Evolutionary conservation across 2,329 filamentous ascomycete genomes (phyloP), one percentile per base, ranked within the genome.

Genomic region (Nigrospora oryzae): DNA sequence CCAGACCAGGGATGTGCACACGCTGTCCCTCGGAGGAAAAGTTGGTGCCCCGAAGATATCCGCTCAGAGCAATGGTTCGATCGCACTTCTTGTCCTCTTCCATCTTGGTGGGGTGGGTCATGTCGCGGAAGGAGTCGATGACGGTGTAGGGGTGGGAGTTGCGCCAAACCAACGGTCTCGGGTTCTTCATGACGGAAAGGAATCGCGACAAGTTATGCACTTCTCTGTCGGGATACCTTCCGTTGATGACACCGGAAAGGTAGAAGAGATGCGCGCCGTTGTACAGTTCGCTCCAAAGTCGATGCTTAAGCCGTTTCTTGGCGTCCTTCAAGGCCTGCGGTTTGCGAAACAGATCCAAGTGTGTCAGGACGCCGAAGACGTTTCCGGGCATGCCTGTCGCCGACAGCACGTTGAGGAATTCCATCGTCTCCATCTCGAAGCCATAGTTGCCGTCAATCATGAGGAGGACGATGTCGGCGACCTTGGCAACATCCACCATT

Each of bases 401-500:
- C n/a, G 87, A 85, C 42, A 98, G 73, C 15, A 96, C 83, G 56
- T 96, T 97, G 59, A 98, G 71, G 50, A 98, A 98, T 67, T 98
- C 93, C 93, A 98, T 98, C 0, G 93, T 98, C 74, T 98, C 93
- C 93, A 98, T 98, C 68, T 98, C 93, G 61, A 98, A 98, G 13
- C 93, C 94, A 59, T 86, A 98, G 67, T 97, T 97, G 45, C 93
- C 94, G 61, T 98, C 93, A 56, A 98, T 98, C 87, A 98, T 93
- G 46, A 98, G 77, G 41, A 98, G 75, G 6, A 97, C 88, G 57
- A 98, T 96, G 63, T 98, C 93, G 15, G 94, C 93, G 37, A 98
- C 87, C 67, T 98, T 98, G 48, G 93, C 88, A 46, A 96, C 78
- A 65, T 98, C 93, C 52, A 98, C 90, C 88, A 97, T 96, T 53